phyloP scores from a whole-genome alignment of 164 flowering plant species.

The Macadamia tetraphylla region DNA sequence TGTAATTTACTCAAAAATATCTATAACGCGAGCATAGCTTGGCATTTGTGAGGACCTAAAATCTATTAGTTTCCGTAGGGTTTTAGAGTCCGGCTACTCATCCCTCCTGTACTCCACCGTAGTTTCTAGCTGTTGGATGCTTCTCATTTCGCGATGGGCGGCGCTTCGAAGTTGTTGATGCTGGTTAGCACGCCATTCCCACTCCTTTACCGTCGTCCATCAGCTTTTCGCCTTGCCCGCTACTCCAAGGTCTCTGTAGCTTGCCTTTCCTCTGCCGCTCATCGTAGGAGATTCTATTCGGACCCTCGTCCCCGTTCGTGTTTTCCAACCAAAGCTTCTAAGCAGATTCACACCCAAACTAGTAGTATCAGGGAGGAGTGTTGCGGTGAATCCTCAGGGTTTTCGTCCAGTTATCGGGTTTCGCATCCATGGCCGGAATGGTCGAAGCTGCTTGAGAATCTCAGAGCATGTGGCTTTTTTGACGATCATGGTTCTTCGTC shows the following conservation, averaged over 20 bases:
- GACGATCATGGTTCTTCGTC: conserved; percentile 5
- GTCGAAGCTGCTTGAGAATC: conserved; percentile 30
- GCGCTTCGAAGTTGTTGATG: conserved; percentile 38
- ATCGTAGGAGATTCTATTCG: conserved; percentile 2
- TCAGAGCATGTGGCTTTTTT: conserved; percentile 21
- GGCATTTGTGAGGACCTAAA: too few relatives aligned
- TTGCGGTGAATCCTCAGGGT: conserved; percentile 9
- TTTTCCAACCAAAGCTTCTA: conserved; percentile 11
- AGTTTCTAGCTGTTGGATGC: neutral
- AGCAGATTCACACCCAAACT: conserved; percentile 25
- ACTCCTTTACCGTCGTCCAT: conserved; percentile 5
- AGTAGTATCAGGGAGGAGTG: conserved; percentile 15
- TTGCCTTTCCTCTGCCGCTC: conserved; percentile 8
- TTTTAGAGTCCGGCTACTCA: too few relatives aligned
- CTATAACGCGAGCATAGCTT: too few relatives aligned
- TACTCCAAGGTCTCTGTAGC: neutral
- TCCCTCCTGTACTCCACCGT: too few relatives aligned
- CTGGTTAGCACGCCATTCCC: conserved; percentile 29
- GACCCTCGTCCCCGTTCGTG: conserved; percentile 8
- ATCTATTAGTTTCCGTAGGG: too few relatives aligned
- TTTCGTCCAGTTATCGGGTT: conserved; percentile 7
- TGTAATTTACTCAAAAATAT: too few relatives aligned
- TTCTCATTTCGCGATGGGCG: conserved; percentile 28
- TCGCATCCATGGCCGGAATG: conserved; percentile 58
- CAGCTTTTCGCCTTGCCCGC: conserved; percentile 4